These are phyloP conservation scores for Allium fistulosum DNA, from an alignment of 106 monocot genomes.

Conservation along the genomic window DNA sequence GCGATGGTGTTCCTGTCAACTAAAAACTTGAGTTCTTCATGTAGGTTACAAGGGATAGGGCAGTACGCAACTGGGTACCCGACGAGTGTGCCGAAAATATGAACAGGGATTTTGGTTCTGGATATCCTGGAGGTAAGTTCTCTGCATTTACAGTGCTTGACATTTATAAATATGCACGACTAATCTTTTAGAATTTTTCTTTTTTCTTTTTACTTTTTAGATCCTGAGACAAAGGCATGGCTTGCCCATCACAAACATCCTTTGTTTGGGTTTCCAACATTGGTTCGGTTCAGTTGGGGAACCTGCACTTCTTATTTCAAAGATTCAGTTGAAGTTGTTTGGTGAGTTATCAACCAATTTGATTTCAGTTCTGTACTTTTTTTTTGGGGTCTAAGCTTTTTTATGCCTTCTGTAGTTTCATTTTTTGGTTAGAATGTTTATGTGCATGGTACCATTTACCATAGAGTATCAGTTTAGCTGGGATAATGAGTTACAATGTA, in stretches of 20 bases:
- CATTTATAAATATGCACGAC: background rate
- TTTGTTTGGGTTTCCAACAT: slow-evolving; percentile 83
- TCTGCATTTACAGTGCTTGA: background rate
- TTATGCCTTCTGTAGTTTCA: background rate
- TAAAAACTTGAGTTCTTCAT: background rate
- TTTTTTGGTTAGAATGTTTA: background rate
- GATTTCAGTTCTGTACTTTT: background rate
- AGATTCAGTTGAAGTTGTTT: slow-evolving; percentile 58
- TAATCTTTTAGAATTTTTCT: background rate
- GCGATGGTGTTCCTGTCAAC: background rate
- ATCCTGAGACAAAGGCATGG: slow-evolving; percentile 91
- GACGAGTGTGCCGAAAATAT: slow-evolving; percentile 68
- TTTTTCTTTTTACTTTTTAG: slow-evolving; percentile 17
- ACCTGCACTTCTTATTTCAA: slow-evolving; percentile 76
- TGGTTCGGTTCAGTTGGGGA: slow-evolving; percentile 96
- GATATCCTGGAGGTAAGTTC: slow-evolving; percentile 65
- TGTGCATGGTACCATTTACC: too few species aligned
- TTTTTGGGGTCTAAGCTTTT: background rate
- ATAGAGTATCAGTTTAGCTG: too few species aligned
- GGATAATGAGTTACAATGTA: too few species aligned
- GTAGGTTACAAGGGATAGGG: slow-evolving; percentile 68
- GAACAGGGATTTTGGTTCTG: slow-evolving; percentile 74
- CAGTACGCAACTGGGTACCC: slow-evolving; percentile 65
- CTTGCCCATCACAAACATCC: slow-evolving; percentile 65
- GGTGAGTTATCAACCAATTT: slow-evolving; percentile 29